phyloP scores from a whole-genome alignment of 164 flowering plant genomes.

The Vitis cinerea region DNA sequence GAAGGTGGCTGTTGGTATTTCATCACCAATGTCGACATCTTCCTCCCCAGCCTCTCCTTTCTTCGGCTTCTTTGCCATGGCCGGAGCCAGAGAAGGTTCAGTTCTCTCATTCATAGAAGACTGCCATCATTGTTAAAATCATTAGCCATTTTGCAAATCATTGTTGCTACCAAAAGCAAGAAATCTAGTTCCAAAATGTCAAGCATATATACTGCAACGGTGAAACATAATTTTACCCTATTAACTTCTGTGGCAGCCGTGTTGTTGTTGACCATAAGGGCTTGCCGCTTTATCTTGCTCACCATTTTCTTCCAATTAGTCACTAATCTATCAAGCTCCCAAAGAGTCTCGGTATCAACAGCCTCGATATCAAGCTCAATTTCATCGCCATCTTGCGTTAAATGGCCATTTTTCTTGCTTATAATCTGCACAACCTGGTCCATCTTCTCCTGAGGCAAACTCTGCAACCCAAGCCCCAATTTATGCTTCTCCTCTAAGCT shows the following conservation, averaged over 20 bases:
- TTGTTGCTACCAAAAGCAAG: conserved; percentile 2
- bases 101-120: conserved; percentile 17
- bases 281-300: conserved; percentile 64
- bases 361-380: conserved; percentile 79
- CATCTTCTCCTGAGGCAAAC: conserved; percentile 68
- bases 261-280: conserved; percentile 36
- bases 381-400: conserved; percentile 66
- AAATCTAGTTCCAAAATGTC: background rate
- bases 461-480: conserved; percentile 59
- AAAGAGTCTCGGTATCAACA: conserved; percentile 69
- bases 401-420: conserved; percentile 45
- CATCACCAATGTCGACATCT: conserved; percentile 55
- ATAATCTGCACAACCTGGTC: conserved; percentile 60
- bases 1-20: conserved; percentile 40
- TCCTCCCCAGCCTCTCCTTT: conserved; percentile 45
- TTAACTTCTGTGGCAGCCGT: conserved; percentile 17
- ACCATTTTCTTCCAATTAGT: conserved; percentile 57
- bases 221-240: conserved; percentile 26
- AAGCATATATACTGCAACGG: background rate
- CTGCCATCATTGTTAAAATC: conserved; percentile 14
- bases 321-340: conserved; percentile 83
- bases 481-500: conserved; percentile 62
- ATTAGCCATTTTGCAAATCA: no score
- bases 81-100: conserved; percentile 18
- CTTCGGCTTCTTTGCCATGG: conserved; percentile 25